Evolutionary conservation across 495 filamentous ascomycete species (phyloP).

Genomic region (Pyrenula aspistea): DNA sequence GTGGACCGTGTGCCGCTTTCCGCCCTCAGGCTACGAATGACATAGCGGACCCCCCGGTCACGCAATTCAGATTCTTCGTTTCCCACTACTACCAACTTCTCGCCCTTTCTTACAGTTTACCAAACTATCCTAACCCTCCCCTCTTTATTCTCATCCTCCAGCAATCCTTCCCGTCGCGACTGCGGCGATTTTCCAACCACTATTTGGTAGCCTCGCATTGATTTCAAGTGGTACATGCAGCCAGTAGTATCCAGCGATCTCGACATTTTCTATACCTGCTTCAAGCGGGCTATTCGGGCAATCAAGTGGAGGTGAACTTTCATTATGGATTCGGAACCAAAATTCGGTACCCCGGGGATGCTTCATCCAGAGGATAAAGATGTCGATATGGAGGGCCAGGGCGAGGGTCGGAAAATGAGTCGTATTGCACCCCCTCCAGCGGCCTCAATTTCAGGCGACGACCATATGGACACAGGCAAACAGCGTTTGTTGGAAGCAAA

Average conservation of each 20-base stretch:
- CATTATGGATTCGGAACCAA: slow-evolving; percentile 5
- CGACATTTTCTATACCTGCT: slow-evolving; percentile 13
- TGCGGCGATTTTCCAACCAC: too few relatives aligned
- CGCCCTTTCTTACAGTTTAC: not conserved
- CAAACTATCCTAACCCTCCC: slow-evolving; percentile 4
- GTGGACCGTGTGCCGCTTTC: not conserved
- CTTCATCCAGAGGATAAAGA: slow-evolving; percentile 11
- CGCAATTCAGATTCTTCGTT: not conserved
- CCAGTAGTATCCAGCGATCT: slow-evolving; percentile 9
- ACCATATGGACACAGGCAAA: slow-evolving; percentile 42
- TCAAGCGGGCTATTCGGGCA: slow-evolving; percentile 27
- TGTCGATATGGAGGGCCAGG: slow-evolving; percentile 16
- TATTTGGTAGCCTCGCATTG: not conserved
- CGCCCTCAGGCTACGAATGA: not conserved
- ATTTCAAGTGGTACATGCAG: slow-evolving; percentile 24
- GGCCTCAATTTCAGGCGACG: slow-evolving; percentile 14
- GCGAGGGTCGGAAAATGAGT: slow-evolving; percentile 5
- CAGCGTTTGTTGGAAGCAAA: slow-evolving; percentile 70
- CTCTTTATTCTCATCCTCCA: not conserved
- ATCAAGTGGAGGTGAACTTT: slow-evolving; percentile 24
- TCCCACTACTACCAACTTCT: not conserved
- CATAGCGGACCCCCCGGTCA: not conserved
- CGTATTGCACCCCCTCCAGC: slow-evolving; percentile 9
- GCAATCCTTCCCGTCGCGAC: too few relatives aligned
- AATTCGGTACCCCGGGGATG: slow-evolving; percentile 11